Evolutionary conservation across 441 rosid genomes (phyloP), one percentile per base, ranked within the genome.

Genomic region (Biscutella laevigata): DNA sequence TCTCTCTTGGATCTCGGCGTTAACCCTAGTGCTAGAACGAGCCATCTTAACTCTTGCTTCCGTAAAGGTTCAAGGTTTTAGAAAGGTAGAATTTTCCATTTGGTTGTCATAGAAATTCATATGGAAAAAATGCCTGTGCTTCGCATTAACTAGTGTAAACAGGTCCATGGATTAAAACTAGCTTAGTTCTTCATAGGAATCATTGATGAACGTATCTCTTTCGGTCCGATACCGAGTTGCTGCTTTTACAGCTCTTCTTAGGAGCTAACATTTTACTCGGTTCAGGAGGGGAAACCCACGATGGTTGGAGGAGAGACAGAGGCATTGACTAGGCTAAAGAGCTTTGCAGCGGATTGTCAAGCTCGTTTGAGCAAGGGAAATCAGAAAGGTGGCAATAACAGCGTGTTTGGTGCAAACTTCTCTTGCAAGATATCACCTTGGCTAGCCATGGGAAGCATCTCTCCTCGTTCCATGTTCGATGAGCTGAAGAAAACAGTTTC

Each of bases 401-500:
- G 75, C 71, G 71, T 88, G 49, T 86, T 72, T 59, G 95, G 97
- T 59, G 90, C 97, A 15, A 86, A 80, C 72, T 89, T 94, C 55
- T 94, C 97, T 33, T 83, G 95, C 82, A 94, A 94, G 67, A 84
- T 94, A 24, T 86, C 97, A 56, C 95, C 99, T 21, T 94, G 99
- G 99, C 77, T 94, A 34, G 78, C 83, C 27, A 71, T 64, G 72
- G 99, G 99, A 51, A 88, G 94, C 72, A 69, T 88, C 57, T 88
- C 99, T 65, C 97, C 99, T 42, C 90, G 99, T 24, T 70, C 78
- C 67, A 76, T 94, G 84, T 86, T 84, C 58, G 86, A 86, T 40
- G 97, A 86, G 70, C 77, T 89, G 12, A 89, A 83, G 83, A 86
- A 81, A 74, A 73, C 95, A 19, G 66, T 84, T 27, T 56, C 82